phyloP scores from a whole-genome alignment of 495 filamentous ascomycete species.

The Tuber microsphaerosporum region DNA sequence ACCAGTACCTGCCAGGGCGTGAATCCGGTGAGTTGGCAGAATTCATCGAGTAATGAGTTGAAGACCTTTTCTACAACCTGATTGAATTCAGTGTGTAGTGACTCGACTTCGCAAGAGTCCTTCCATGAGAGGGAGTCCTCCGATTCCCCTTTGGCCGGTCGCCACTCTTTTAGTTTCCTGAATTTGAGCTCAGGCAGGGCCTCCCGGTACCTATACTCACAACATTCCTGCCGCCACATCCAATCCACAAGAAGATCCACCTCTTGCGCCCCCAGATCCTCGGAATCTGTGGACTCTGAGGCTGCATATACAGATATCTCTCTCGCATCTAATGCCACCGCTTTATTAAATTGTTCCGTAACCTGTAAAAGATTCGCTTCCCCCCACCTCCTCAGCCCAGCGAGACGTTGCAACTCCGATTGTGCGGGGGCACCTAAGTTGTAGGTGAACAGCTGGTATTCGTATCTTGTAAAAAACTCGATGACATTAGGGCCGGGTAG shows the following conservation, averaged over 20 bases:
- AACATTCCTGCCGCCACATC: not conserved
- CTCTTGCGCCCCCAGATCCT: not conserved
- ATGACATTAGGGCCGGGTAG: not conserved
- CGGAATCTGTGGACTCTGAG: not conserved
- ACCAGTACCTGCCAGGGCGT: not conserved
- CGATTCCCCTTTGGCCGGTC: accelerated
- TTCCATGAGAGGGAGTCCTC: too few relatives aligned
- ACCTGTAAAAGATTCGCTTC: not conserved
- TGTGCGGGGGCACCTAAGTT: not conserved
- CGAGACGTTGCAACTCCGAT: not conserved
- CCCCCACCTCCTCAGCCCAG: not conserved
- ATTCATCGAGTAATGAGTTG: not conserved
- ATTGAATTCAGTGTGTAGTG: not conserved
- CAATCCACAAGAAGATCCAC: not conserved
- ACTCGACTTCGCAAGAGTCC: not conserved
- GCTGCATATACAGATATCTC: not conserved
- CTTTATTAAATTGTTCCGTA: not conserved
- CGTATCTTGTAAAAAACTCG: not conserved
- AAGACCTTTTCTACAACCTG: not conserved
- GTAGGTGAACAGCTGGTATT: not conserved
- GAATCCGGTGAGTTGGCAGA: not conserved
- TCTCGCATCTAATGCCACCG: not conserved
- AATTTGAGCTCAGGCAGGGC: not conserved
- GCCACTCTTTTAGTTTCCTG: not conserved
- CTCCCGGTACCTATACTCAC: not conserved